A percentile compares a stretch with the other conserved stretches of the same genome.
Evolutionary conservation across 345 rosid species (phyloP).

Genomic region (Eucalyptus marginata): DNA sequence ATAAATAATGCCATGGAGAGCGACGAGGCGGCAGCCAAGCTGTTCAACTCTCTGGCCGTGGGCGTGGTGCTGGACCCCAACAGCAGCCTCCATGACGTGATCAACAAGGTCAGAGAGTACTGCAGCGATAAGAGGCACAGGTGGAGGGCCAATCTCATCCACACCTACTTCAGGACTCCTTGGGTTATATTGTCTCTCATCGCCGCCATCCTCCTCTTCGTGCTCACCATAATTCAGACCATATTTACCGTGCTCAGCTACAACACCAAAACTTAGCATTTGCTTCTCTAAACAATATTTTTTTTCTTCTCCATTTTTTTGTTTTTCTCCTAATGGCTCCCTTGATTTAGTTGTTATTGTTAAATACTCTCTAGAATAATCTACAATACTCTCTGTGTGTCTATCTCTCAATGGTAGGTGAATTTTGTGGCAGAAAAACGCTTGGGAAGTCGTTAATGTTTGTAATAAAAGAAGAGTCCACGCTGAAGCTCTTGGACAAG

Average conservation of each 20-base stretch:
- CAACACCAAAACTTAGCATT: neutral
- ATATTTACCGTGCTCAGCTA: slow-evolving; percentile 10
- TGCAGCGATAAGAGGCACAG: slow-evolving; percentile 18
- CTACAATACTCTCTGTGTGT: neutral
- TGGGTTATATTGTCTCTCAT: slow-evolving; percentile 29
- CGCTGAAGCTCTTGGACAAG: neutral
- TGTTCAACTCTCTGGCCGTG: slow-evolving; percentile 23
- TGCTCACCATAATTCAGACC: slow-evolving; percentile 18
- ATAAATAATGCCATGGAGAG: slow-evolving; percentile 27
- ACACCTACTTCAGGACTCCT: slow-evolving; percentile 35
- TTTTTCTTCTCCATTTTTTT: neutral
- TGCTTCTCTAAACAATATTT: neutral
- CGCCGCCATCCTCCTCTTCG: slow-evolving; percentile 22
- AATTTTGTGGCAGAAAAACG: neutral
- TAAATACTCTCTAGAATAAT: neutral
- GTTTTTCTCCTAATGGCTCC: neutral
- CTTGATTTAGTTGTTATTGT: neutral
- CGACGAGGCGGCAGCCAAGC: slow-evolving; percentile 26
- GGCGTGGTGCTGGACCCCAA: neutral
- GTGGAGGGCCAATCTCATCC: slow-evolving; percentile 36
- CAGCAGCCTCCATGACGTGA: slow-evolving; percentile 3
- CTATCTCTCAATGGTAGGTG: neutral
- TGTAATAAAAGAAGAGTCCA: neutral
- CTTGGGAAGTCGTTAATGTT: neutral
- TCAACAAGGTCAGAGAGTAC: slow-evolving; percentile 10